Evolutionary conservation across 2,329 filamentous ascomycete species (phyloP).

Genomic region (Arthrobotrys pseudoclavata): DNA sequence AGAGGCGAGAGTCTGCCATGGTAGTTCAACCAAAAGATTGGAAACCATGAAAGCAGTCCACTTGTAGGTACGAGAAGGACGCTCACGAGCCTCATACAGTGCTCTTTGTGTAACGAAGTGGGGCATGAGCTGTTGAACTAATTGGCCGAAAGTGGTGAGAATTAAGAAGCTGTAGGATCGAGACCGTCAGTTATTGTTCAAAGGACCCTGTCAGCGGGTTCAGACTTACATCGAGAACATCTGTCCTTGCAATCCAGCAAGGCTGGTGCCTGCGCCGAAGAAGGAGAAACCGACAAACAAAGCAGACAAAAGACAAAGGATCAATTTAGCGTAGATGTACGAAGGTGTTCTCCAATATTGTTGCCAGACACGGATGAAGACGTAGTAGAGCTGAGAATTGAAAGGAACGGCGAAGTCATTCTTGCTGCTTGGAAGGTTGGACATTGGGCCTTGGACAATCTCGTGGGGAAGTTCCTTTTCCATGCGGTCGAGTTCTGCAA

Average conservation of each 20-base stretch:
- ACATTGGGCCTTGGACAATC: conserved; percentile 51
- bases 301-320: conserved; percentile 73
- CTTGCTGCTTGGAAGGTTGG: conserved; percentile 72
- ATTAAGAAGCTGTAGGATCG: conserved; percentile 74
- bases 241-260: conserved; percentile 86
- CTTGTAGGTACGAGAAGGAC: conserved; percentile 84
- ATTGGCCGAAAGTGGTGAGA: conserved; percentile 82
- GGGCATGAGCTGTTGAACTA: conserved; percentile 85
- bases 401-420: conserved; percentile 87
- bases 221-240: conserved; percentile 82
- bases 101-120: conserved; percentile 84
- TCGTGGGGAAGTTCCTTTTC: conserved; percentile 63
- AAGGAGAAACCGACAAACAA: conserved; percentile 89
- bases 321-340: conserved; percentile 87
- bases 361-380: conserved; percentile 82
- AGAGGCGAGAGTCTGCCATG: conserved; percentile 83
- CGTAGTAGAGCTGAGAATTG: conserved; percentile 75
- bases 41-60: conserved; percentile 89
- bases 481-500: conserved; percentile 68
- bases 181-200: not conserved
- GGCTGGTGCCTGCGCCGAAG: conserved; percentile 77
- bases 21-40: conserved; percentile 86
- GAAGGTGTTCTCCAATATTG: conserved; percentile 92
- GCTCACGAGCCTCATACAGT: conserved; percentile 89
- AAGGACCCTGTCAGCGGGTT: not conserved